Percentiles rank a stretch among this genome's conserved stretches.
phyloP scores from a whole-genome alignment of 2,329 filamentous ascomycete species.

The Colletotrichum sublineola region DNA sequence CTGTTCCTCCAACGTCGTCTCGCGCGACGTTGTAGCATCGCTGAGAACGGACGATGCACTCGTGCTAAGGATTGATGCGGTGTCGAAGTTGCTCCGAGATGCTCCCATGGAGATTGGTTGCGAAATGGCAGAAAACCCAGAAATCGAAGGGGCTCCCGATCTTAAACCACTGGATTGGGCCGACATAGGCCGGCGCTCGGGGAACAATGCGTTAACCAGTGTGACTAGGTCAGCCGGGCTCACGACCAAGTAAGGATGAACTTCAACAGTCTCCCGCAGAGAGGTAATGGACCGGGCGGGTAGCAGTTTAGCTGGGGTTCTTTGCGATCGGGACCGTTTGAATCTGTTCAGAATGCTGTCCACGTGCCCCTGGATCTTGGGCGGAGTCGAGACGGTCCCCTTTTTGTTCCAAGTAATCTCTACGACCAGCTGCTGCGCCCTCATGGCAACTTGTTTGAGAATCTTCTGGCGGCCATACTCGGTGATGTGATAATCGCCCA shows the following conservation, averaged over 20 bases:
- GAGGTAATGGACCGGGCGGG: constrained; percentile 80
- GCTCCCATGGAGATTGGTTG: constrained; percentile 75
- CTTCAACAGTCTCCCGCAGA: constrained; percentile 80
- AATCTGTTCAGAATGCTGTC: constrained; percentile 79
- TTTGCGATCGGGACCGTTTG: constrained; percentile 64
- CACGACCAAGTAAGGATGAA: constrained; percentile 84
- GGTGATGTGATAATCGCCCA: constrained; percentile 92
- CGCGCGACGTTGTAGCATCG: constrained; percentile 75
- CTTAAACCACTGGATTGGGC: constrained; percentile 71
- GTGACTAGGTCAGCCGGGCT: constrained; percentile 84
- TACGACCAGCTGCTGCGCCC: constrained; percentile 82
- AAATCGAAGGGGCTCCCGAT: constrained; percentile 77
- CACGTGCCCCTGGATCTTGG: constrained; percentile 75
- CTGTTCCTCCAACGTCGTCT: constrained; percentile 72
- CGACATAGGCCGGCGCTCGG: constrained; percentile 76
- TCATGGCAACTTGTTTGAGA: constrained; percentile 82
- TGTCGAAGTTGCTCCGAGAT: constrained; percentile 71
- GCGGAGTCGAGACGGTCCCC: constrained; percentile 71
- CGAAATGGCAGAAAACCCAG: constrained; percentile 76
- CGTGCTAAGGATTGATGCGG: constrained; percentile 78
- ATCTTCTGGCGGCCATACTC: constrained; percentile 90
- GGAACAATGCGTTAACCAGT: constrained; percentile 86
- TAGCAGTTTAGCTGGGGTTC: constrained; percentile 69
- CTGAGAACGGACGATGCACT: constrained; percentile 80
- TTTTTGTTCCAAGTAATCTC: constrained; percentile 81